Evolutionary conservation across 2,329 filamentous ascomycete genomes (phyloP).

Genomic region (Cladobotryum protrusum): DNA sequence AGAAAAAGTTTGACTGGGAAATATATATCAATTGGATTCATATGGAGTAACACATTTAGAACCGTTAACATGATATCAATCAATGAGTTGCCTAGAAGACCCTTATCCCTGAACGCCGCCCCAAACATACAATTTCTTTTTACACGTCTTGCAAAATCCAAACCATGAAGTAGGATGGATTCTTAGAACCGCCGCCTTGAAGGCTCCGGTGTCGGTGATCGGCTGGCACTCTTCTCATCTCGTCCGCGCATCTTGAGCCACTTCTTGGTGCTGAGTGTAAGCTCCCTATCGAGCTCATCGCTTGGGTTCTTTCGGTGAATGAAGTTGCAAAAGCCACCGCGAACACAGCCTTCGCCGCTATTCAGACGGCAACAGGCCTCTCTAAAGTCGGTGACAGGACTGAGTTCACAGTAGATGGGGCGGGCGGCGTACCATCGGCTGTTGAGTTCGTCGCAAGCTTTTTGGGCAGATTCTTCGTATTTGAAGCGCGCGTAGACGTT

Average conservation of each 20-base stretch:
- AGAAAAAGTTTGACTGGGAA: background rate
- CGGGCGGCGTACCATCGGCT: conserved; percentile 93
- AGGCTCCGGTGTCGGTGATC: conserved; percentile 83
- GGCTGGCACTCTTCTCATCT: conserved; percentile 73
- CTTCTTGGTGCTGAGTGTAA: conserved; percentile 89
- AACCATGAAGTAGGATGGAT: background rate
- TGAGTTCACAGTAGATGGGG: conserved; percentile 96
- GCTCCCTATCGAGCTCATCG: conserved; percentile 79
- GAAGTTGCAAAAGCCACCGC: conserved; percentile 98
- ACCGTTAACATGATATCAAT: conserved; percentile 10
- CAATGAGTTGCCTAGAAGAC: conserved; percentile 13
- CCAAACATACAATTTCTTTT: background rate
- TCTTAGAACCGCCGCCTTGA: conserved; percentile 63
- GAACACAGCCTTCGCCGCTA: conserved; percentile 87
- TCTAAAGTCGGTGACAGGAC: conserved; percentile 93
- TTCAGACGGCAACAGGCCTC: conserved; percentile 96
- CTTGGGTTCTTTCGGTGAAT: conserved; percentile 96
- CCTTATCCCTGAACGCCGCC: conserved; percentile 21
- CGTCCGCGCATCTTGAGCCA: conserved; percentile 82
- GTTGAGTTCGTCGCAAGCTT: conserved; percentile 90
- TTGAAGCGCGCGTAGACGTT: conserved; percentile 99
- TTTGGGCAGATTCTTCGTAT: conserved; percentile 94
- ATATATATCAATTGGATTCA: conserved; percentile 13
- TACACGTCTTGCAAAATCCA: conserved; percentile 1
- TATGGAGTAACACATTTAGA: conserved; percentile 8